Evolutionary conservation across 2,329 filamentous ascomycete species (phyloP).

Genomic region (Xylaria digitata): DNA sequence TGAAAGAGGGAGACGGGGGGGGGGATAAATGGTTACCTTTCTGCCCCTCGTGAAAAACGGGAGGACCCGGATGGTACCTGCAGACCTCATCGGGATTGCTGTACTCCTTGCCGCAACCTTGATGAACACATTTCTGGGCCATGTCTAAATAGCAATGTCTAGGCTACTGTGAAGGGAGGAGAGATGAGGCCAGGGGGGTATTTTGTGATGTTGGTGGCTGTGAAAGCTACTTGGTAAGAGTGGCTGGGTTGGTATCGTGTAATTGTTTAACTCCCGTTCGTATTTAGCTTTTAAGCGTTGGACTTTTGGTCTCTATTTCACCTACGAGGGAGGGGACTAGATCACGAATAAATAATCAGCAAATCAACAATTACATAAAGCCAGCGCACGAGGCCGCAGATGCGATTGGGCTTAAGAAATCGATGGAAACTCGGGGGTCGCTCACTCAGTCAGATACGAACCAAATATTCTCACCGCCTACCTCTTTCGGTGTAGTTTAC

Average conservation of each 20-base stretch:
- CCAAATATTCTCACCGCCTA: constrained; percentile 36
- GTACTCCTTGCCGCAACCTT: constrained; percentile 92
- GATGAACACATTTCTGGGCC: constrained; percentile 92
- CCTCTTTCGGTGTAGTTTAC: constrained; percentile 20
- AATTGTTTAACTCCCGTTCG: no score
- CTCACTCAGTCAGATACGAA: constrained; percentile 13
- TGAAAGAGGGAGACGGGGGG: neutral
- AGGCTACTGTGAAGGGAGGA: neutral
- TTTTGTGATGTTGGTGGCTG: no score
- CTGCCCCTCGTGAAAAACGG: constrained; percentile 96
- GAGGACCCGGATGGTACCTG: constrained; percentile 91
- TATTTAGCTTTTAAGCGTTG: no score
- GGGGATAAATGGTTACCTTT: constrained; percentile 88
- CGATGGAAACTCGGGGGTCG: constrained; percentile 22
- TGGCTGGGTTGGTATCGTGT: constrained; percentile 5
- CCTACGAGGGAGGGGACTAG: neutral
- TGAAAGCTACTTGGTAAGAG: no score
- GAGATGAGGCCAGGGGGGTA: neutral
- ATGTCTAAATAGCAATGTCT: constrained; percentile 55
- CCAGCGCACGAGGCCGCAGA: neutral
- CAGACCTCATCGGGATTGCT: constrained; percentile 85
- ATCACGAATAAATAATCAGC: neutral
- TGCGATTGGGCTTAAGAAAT: constrained; percentile 16
- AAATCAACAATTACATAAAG: neutral
- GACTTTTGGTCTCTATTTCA: neutral